Percentiles rank a stretch among this genome's conserved stretches.
Conservation (phyloP, 169 alveolate species). For the Eimeria nieschulzi region DNA sequence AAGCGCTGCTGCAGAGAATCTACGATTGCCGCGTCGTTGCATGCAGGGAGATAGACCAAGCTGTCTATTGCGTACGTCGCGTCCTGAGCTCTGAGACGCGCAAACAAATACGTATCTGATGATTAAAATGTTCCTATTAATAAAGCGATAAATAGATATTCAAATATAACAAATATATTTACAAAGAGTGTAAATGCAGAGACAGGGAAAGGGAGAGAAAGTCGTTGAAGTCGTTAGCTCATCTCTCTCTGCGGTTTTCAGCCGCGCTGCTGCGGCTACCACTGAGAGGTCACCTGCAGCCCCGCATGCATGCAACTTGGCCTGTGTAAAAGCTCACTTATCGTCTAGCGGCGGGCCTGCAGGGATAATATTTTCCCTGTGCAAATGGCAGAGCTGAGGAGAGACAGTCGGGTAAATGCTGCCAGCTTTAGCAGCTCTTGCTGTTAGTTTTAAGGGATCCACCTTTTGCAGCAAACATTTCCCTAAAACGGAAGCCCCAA, state of each 20-base stretch:
- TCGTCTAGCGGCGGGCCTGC: constrained; percentile 17
- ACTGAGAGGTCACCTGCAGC: too few relatives aligned
- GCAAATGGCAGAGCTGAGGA: neutral
- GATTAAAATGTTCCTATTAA: too few relatives aligned
- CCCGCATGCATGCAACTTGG: neutral
- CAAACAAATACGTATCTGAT: neutral
- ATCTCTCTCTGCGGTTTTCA: too few relatives aligned
- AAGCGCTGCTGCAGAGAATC: constrained; percentile 66
- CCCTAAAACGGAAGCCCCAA: constrained; percentile 36
- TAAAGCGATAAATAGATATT: too few relatives aligned
- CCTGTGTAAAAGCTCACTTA: too few relatives aligned
- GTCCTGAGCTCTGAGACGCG: constrained; percentile 29
- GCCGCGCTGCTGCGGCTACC: too few relatives aligned
- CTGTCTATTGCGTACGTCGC: constrained; percentile 35
- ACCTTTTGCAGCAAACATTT: constrained; percentile 7
- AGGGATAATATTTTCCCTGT: neutral
- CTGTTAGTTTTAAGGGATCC: constrained; percentile 1
- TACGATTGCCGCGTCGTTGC: constrained; percentile 59
- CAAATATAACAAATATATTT: too few relatives aligned
- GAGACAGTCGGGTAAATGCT: neutral
- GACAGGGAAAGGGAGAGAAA: too few relatives aligned
- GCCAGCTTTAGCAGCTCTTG: neutral
- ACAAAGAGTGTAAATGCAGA: too few relatives aligned
- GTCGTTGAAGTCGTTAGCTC: too few relatives aligned
- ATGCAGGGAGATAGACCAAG: constrained; percentile 46